A percentile compares a stretch with the other conserved stretches of the same genome.
phyloP scores from a whole-genome alignment of 176 grass and related monocot species.

The Cenchrus fungigraminus region DNA sequence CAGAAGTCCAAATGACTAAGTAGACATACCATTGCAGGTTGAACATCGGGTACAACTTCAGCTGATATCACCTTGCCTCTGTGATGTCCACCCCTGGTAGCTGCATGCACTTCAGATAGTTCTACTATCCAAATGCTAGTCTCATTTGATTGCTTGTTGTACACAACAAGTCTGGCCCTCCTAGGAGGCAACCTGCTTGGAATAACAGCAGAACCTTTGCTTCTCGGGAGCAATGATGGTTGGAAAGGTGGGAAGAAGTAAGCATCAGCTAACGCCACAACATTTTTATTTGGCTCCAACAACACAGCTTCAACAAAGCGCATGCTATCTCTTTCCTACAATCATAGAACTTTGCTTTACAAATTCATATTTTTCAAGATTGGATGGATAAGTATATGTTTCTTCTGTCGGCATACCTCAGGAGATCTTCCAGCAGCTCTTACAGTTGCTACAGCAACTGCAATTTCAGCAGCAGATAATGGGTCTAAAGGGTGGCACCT shows the following conservation, averaged over 20 bases:
- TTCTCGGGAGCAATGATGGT: conserved; percentile 91
- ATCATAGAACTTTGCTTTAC: conserved; percentile 25
- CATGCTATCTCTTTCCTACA: conserved; percentile 93
- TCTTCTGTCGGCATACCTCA: conserved; percentile 57
- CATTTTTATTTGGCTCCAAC: conserved; percentile 93
- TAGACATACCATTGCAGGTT: conserved; percentile 89
- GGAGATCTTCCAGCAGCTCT: conserved; percentile 94
- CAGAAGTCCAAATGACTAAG: conserved; percentile 24
- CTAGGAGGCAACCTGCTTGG: conserved; percentile 89
- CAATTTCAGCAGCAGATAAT: conserved; percentile 98
- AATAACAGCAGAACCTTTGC: conserved; percentile 90
- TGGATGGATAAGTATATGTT: background rate
- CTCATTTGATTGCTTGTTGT: conserved; percentile 96
- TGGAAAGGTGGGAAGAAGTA: conserved; percentile 99
- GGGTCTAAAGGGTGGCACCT: conserved; percentile 96
- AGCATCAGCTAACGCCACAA: conserved; percentile 96
- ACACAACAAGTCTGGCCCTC: conserved; percentile 88
- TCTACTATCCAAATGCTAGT: conserved; percentile 96
- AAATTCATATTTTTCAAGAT: conserved; percentile 9
- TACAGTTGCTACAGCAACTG: conserved; percentile 96
- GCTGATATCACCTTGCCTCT: conserved; percentile 90
- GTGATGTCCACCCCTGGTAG: conserved; percentile 96
- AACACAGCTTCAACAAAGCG: conserved; percentile 97
- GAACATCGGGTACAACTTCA: conserved; percentile 89
- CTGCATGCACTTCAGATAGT: conserved; percentile 95